phyloP scores from a whole-genome alignment of 306 rosid genomes.

The Canavalia gladiata region DNA sequence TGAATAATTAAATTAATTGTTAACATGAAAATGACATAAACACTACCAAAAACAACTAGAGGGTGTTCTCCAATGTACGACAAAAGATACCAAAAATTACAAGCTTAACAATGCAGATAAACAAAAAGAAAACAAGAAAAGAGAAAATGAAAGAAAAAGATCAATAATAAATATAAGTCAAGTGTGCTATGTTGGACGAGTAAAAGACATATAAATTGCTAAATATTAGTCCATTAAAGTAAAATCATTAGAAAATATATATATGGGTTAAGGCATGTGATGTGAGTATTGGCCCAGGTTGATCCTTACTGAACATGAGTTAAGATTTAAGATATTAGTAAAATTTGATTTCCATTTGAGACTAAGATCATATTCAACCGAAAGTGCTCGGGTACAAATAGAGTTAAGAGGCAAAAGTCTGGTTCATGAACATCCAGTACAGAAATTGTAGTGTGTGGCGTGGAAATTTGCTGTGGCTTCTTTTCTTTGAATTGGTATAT shows the following conservation, averaged over 20 bases:
- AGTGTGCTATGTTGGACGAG: not conserved
- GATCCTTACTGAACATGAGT: not conserved
- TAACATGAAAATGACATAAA: too few relatives aligned
- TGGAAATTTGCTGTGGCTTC: not conserved
- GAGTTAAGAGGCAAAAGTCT: not conserved
- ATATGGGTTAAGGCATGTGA: not conserved
- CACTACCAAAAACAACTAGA: too few relatives aligned
- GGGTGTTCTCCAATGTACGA: too few relatives aligned
- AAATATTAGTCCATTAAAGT: too few relatives aligned
- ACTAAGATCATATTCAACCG: too few relatives aligned
- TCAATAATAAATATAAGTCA: not conserved
- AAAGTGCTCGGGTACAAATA: not conserved
- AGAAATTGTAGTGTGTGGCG: not conserved
- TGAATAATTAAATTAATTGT: too few relatives aligned
- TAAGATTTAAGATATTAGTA: too few relatives aligned
- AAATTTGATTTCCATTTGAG: too few relatives aligned
- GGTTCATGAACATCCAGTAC: not conserved
- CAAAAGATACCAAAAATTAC: too few relatives aligned
- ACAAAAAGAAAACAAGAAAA: too few relatives aligned
- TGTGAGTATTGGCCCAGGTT: not conserved
- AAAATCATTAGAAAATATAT: not conserved
- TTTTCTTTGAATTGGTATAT: not conserved
- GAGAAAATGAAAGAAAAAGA: not conserved
- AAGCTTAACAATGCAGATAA: not conserved
- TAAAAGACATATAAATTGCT: too few relatives aligned